phyloP scores from a whole-genome alignment of 2,329 filamentous ascomycete species.

The Albifimbria verrucaria region DNA sequence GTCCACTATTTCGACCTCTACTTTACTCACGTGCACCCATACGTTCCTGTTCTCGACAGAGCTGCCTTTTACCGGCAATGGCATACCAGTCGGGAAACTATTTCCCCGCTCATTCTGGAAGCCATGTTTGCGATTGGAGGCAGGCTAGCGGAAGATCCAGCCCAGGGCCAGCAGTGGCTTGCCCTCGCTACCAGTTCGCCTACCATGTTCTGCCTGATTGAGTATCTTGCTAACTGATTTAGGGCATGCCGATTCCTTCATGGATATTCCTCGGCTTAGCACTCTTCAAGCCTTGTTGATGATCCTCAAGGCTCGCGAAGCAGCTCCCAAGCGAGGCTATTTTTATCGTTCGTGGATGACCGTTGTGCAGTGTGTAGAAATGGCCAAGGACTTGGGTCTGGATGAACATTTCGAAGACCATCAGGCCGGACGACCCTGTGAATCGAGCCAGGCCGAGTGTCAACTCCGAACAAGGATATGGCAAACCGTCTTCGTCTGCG shows the following conservation, averaged over 20 bases:
- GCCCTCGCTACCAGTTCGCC: constrained; percentile 75
- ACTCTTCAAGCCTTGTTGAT: constrained; percentile 89
- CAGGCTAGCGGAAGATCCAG: constrained; percentile 76
- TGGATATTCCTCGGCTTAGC: constrained; percentile 85
- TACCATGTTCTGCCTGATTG: neutral
- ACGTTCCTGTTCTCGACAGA: constrained; percentile 85
- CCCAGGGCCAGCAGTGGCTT: constrained; percentile 88
- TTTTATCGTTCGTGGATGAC: constrained; percentile 98
- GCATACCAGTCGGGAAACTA: constrained; percentile 75
- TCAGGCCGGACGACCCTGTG: constrained; percentile 67
- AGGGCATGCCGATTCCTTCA: constrained; percentile 91
- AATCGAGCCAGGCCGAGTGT: constrained; percentile 69
- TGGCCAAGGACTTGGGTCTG: constrained; percentile 87
- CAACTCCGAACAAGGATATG: constrained; percentile 82
- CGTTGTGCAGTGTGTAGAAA: constrained; percentile 84
- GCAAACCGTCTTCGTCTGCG: constrained; percentile 82
- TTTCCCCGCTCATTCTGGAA: constrained; percentile 86
- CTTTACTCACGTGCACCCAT: constrained; percentile 87
- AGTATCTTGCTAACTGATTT: constrained; percentile 14
- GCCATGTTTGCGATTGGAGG: constrained; percentile 89
- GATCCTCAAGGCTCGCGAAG: constrained; percentile 85
- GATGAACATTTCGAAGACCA: constrained; percentile 85
- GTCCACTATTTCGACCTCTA: constrained; percentile 87
- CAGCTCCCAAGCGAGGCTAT: constrained; percentile 88
- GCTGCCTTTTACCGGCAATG: constrained; percentile 83